Conservation (phyloP, 257 asterid genomes). For the Ehretia macrophylla region DNA sequence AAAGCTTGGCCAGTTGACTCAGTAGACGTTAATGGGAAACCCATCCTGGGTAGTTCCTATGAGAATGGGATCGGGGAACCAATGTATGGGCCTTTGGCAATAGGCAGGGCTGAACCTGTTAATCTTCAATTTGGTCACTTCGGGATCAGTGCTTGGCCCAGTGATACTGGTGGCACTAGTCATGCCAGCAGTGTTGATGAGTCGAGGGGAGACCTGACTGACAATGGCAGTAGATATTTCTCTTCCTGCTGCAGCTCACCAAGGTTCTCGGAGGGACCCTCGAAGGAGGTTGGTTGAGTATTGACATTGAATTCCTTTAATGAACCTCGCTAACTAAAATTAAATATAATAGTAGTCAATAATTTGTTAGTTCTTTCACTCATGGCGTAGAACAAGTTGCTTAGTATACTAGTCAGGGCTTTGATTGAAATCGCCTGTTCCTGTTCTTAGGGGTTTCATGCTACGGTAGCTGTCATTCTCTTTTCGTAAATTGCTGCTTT, state of each 20-base stretch:
- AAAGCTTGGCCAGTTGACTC: conserved; percentile 76
- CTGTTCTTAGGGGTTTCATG: no score
- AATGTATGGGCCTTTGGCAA: conserved; percentile 58
- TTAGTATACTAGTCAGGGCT: no score
- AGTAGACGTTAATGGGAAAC: conserved; percentile 27
- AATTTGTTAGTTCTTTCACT: not conserved
- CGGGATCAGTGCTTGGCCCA: conserved; percentile 75
- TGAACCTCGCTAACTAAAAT: no score
- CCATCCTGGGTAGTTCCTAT: conserved; percentile 25
- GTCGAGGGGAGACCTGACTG: conserved; percentile 61
- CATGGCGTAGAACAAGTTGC: no score
- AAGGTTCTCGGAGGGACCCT: conserved; percentile 48
- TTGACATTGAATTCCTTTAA: not conserved
- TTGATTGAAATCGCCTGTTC: no score
- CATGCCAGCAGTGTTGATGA: conserved; percentile 69
- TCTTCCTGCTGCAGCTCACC: conserved; percentile 79
- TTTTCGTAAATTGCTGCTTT: no score
- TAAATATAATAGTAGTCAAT: no score
- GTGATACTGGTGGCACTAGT: conserved; percentile 75
- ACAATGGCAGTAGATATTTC: conserved; percentile 56
- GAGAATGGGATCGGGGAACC: conserved; percentile 47
- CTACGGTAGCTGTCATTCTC: not conserved
- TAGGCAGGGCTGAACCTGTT: conserved; percentile 57
- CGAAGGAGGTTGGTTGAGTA: conserved; percentile 50
- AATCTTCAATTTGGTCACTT: conserved; percentile 74